Conservation (phyloP, 192 early-diverging fungal genomes). For the Linnemannia schmuckeri region DNA sequence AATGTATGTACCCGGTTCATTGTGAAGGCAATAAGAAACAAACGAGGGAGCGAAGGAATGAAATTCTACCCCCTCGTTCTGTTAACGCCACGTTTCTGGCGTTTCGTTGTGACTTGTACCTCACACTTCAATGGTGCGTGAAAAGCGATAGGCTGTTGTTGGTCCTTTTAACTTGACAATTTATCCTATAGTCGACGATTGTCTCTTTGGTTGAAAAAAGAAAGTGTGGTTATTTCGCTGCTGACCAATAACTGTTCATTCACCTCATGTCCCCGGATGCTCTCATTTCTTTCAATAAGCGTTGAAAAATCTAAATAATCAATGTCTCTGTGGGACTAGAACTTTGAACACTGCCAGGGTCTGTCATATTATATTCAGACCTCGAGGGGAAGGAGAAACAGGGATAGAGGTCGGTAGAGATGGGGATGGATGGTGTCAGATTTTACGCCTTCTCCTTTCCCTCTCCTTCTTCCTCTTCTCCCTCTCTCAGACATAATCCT, state of each 20-base stretch:
- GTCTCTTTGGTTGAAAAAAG: background rate
- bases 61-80: no score
- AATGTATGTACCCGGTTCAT: background rate
- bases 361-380: no score
- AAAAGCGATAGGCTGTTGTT: no score
- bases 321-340: background rate
- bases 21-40: background rate
- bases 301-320: background rate
- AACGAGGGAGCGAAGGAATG: no score
- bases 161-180: no score
- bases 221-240: background rate
- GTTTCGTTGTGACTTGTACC: no score
- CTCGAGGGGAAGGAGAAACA: background rate
- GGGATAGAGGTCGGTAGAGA: no score
- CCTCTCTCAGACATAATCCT: background rate
- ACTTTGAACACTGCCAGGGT: background rate
- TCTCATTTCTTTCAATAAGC: background rate
- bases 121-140: no score
- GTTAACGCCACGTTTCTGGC: no score
- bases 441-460: no score
- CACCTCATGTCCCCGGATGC: background rate
- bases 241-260: background rate
- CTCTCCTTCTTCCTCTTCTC: background rate
- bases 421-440: conserved; percentile 7
- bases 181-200: no score